These are phyloP conservation scores for Datisca glomerata DNA, from an alignment of 306 rosid species.

Conservation along the genomic window DNA sequence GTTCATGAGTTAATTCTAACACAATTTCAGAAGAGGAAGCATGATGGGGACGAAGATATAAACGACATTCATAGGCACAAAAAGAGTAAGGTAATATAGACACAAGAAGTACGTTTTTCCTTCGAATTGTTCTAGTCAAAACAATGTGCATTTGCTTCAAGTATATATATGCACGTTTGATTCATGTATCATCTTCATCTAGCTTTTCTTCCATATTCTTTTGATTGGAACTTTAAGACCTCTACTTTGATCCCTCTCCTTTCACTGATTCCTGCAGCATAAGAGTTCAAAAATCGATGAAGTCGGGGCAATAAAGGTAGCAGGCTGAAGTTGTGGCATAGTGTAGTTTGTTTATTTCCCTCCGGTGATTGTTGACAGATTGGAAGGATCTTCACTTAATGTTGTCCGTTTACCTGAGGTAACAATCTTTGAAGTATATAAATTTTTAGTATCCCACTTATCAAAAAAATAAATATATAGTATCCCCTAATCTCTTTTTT, in stretches of 20 bases:
- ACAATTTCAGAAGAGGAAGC: conserved; percentile 32
- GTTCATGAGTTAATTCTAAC: no score
- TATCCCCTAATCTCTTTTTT: no score
- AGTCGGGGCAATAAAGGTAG: conserved; percentile 75
- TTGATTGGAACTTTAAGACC: conserved; percentile 3
- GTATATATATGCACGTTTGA: conserved; percentile 16
- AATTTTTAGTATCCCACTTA: no score
- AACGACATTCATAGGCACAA: conserved; percentile 87
- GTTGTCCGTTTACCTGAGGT: conserved; percentile 60
- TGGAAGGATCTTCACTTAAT: conserved; percentile 49
- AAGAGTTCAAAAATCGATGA: conserved; percentile 85
- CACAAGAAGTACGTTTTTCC: conserved; percentile 6
- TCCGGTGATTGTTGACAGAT: conserved; percentile 51
- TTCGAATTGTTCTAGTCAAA: not conserved
- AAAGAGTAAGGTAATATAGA: conserved; percentile 87
- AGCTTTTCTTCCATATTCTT: conserved; percentile 6
- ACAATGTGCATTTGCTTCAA: not conserved
- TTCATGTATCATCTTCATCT: not conserved
- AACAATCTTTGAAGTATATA: conserved; percentile 17
- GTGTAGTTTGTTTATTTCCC: conserved; percentile 43
- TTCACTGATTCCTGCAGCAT: conserved; percentile 46
- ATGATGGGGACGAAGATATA: conserved; percentile 87
- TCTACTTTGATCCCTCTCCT: conserved; percentile 13
- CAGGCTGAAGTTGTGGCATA: conserved; percentile 48
- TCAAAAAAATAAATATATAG: no score